Conservation (phyloP, 352 stramenopile genomes). For the Achlya hypogyna region DNA sequence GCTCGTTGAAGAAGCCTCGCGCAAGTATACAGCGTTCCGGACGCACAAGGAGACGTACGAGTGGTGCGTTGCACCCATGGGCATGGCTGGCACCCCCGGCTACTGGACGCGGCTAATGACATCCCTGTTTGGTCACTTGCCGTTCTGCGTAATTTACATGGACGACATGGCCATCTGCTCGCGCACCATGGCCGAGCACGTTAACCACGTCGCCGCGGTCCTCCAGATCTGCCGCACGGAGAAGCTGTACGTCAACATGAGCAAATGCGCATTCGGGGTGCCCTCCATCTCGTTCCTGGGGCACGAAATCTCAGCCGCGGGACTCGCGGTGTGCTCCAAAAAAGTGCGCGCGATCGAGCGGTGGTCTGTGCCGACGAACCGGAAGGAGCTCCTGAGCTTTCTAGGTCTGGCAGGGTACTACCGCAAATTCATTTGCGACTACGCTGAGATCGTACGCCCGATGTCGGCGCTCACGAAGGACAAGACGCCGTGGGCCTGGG, state of each 20-base stretch:
- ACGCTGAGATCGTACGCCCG: conserved; percentile 20
- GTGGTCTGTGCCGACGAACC: conserved; percentile 10
- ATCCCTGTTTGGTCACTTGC: conserved; percentile 1
- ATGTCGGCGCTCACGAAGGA: conserved; percentile 20
- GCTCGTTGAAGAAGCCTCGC: neutral
- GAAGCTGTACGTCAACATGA: neutral
- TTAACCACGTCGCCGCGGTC: neutral
- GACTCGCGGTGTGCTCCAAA: neutral
- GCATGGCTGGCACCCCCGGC: conserved; percentile 8
- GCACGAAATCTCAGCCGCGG: conserved; percentile 15
- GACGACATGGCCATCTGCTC: conserved; percentile 17
- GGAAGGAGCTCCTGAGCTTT: conserved; percentile 21
- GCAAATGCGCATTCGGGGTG: conserved; percentile 15
- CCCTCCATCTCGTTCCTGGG: conserved; percentile 10
- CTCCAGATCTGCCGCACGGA: neutral
- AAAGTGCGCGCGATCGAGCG: conserved; percentile 16
- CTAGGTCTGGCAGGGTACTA: conserved; percentile 26
- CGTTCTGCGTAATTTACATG: conserved; percentile 5
- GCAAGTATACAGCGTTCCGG: conserved; percentile 13
- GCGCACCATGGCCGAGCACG: neutral
- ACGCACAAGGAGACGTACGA: conserved; percentile 7
- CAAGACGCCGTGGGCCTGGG: conserved; percentile 18
- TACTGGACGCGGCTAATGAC: conserved; percentile 9
- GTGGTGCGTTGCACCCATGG: conserved; percentile 17
- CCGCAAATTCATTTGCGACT: conserved; percentile 21